Conservation (phyloP, 768 basidiomycete species). For the Roridomyces roridus region DNA sequence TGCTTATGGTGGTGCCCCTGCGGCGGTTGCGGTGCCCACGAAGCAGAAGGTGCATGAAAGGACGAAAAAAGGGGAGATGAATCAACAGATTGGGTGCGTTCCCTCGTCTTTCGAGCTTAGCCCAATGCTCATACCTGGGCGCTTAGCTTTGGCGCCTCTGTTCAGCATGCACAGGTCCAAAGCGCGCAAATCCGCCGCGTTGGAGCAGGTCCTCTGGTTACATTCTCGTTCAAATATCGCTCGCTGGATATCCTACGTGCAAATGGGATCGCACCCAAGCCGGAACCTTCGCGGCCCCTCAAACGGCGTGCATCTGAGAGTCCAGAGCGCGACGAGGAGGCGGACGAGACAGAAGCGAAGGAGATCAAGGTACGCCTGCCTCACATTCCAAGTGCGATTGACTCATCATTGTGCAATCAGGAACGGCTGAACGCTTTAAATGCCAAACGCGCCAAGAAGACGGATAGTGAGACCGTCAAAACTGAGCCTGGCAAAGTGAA, state of each 20-base stretch:
- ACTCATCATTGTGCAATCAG: too few relatives aligned
- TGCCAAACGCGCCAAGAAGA: too few relatives aligned
- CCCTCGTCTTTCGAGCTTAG: too few relatives aligned
- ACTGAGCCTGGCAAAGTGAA: too few relatives aligned
- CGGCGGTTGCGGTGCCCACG: background rate
- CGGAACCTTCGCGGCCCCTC: background rate
- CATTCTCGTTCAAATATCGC: constrained; percentile 24
- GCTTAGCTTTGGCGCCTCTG: constrained; percentile 17
- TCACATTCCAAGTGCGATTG: background rate
- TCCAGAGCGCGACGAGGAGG: constrained; percentile 5
- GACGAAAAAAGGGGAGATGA: constrained; percentile 16
- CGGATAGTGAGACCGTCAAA: too few relatives aligned
- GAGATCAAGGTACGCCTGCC: constrained; percentile 2
- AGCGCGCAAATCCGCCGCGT: constrained; percentile 13
- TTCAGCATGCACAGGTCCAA: constrained; percentile 10
- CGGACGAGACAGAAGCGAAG: constrained; percentile 9
- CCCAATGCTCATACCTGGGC: background rate
- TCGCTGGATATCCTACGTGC: constrained; percentile 10
- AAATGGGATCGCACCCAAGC: constrained; percentile 12
- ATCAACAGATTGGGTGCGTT: constrained; percentile 21
- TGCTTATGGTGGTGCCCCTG: too few relatives aligned
- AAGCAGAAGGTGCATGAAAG: constrained; percentile 17
- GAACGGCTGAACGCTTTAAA: too few relatives aligned
- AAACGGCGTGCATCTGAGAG: constrained; percentile 17
- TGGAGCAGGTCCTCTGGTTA: constrained; percentile 5